A percentile compares a stretch with the other conserved stretches of the same genome.
Conservation (phyloP, 805 yeast genomes). For the Phaffomyces opuntiae region DNA sequence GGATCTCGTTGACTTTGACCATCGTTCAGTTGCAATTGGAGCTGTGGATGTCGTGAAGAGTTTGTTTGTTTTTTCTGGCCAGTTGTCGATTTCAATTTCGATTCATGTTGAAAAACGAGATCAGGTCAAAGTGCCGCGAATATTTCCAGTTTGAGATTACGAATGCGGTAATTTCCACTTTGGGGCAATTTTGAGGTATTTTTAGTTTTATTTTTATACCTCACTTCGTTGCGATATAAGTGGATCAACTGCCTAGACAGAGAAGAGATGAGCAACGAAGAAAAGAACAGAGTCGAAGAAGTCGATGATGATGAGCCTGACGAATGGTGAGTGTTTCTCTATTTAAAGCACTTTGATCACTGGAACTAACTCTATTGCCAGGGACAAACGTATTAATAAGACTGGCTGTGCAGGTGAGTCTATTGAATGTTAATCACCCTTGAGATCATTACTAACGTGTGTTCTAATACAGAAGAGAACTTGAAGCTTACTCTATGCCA, state of each 20-base stretch:
- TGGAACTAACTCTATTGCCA: constrained; percentile 12
- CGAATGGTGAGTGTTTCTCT: constrained; percentile 40
- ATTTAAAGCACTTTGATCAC: too few species aligned
- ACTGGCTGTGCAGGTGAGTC: constrained; percentile 65
- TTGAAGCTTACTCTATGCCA: constrained; percentile 66
- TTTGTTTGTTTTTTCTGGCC: constrained; percentile 3
- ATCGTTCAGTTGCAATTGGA: constrained; percentile 18
- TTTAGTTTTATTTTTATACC: too few species aligned
- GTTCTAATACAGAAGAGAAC: constrained; percentile 44
- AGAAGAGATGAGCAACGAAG: not conserved
- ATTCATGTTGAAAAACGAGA: not conserved
- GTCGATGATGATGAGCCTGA: constrained; percentile 58
- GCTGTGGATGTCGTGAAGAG: not conserved
- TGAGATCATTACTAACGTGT: not conserved
- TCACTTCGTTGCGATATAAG: too few species aligned
- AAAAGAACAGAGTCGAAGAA: not conserved
- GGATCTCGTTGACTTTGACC: constrained; percentile 81
- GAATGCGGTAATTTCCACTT: not conserved
- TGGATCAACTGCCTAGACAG: not conserved
- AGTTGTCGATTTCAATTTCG: not conserved
- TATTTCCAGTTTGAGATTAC: not conserved
- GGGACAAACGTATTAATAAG: constrained; percentile 65
- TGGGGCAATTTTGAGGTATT: not conserved
- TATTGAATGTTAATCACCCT: too few species aligned
- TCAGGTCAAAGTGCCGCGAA: constrained; percentile 2